Percentiles rank a stretch among this genome's conserved stretches.
These are phyloP conservation scores for Aspergillus oerlinghausenensis DNA, from an alignment of 2,329 filamentous ascomycete genomes.

Conservation along the genomic window DNA sequence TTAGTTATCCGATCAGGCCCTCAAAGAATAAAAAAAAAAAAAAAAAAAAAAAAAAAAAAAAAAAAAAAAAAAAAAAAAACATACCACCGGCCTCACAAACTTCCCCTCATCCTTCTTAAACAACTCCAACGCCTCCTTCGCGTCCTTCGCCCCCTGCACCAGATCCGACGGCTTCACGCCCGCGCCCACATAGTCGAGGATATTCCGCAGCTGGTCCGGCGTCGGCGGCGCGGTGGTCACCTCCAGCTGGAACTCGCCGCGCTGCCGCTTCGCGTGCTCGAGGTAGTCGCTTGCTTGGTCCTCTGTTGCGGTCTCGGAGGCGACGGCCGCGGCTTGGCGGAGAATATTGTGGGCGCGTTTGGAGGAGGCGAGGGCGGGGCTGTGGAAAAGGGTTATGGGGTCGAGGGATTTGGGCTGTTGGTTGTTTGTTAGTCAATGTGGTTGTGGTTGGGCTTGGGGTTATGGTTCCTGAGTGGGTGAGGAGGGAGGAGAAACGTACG, in stretches of 20 bases:
- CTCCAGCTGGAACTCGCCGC: constrained; percentile 77
- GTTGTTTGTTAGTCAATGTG: neutral
- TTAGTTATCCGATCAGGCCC: neutral
- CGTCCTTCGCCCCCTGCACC: constrained; percentile 67
- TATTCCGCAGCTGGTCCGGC: constrained; percentile 73
- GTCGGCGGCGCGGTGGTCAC: constrained; percentile 79
- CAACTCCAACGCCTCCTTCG: constrained; percentile 73
- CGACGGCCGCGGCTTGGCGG: constrained; percentile 71
- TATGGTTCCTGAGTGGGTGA: neutral
- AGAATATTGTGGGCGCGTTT: constrained; percentile 69
- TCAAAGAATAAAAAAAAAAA: neutral
- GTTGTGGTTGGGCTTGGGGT: neutral
- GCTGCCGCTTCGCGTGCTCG: constrained; percentile 55
- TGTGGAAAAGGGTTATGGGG: constrained; percentile 95
- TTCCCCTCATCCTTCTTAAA: constrained; percentile 63
- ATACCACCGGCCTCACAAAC: constrained; percentile 73
- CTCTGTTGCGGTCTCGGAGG: constrained; percentile 62
- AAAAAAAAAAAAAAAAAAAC: constrained; percentile 34
- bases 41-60: neutral
- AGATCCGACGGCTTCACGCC: constrained; percentile 53
- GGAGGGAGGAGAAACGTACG: constrained; percentile 7
- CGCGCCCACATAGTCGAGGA: constrained; percentile 62
- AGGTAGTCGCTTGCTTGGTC: constrained; percentile 68
- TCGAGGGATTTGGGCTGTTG: constrained; percentile 72
- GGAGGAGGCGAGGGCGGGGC: constrained; percentile 68